These are phyloP conservation scores for Ophioceras dolichostomum DNA, from an alignment of 2,329 filamentous ascomycete species.

Conservation along the genomic window DNA sequence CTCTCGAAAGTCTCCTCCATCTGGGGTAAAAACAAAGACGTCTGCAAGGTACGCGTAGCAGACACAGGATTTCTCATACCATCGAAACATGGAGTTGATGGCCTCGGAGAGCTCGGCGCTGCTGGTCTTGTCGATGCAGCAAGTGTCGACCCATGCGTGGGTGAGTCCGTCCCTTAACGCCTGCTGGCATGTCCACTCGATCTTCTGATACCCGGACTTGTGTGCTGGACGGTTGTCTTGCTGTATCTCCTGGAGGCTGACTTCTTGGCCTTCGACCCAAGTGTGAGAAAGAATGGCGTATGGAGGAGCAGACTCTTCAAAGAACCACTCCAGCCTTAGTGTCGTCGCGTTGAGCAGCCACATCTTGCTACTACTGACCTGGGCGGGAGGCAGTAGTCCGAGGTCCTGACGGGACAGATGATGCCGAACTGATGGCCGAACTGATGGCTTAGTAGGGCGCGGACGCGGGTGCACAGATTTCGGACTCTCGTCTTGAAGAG, in stretches of 20 bases:
- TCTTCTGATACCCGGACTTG: conserved; percentile 13
- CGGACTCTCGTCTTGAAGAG: no score
- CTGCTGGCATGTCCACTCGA: conserved; percentile 10
- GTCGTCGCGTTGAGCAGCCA: conserved; percentile 7
- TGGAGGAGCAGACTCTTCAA: conserved; percentile 8
- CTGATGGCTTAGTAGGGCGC: no score
- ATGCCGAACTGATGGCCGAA: no score
- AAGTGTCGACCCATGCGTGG: conserved; percentile 25
- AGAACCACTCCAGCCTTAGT: conserved; percentile 3
- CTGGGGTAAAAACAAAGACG: conserved; percentile 5
- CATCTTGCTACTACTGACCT: no score
- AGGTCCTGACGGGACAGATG: no score
- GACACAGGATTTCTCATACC: conserved; percentile 19
- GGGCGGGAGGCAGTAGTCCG: no score
- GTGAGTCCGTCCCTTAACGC: conserved; percentile 12
- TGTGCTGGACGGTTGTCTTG: neutral
- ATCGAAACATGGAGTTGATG: conserved; percentile 14
- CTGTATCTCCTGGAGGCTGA: conserved; percentile 13
- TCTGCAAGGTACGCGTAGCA: conserved; percentile 21
- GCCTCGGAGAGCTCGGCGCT: conserved; percentile 21
- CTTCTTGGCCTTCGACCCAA: conserved; percentile 16
- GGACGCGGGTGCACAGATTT: no score
- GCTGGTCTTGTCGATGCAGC: conserved; percentile 23
- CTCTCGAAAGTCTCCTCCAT: no score
- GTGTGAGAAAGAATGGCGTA: conserved; percentile 21